Evolutionary conservation across 495 filamentous ascomycete genomes (phyloP), one percentile per base, ranked within the genome.

Genomic region (Talaromyces proteolyticus): DNA sequence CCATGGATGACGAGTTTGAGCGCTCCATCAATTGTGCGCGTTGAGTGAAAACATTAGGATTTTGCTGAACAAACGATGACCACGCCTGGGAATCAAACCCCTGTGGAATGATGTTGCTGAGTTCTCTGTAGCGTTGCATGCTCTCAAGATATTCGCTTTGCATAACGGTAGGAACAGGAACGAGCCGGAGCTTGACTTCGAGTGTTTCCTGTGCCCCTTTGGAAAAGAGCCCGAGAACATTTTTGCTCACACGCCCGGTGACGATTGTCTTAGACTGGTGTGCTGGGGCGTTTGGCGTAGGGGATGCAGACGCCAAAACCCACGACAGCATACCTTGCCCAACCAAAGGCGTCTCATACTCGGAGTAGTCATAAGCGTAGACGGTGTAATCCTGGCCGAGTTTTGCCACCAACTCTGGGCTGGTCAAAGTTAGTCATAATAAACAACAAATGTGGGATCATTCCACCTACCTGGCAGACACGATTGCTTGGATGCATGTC

Each of bases 281-380:
- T 48, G 75, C 78, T 26, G 75, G 76, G 38, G 72, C 76, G 51
- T 73, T 73, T 20, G 73, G 76, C 34, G 70, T 79, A 10, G 78
- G 70, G 29, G 76, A 76, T 6, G 79, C 62, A 10, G 78, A 80
- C 25, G 84, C 82, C 44, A 98, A 75, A 25, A 84, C 84, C 81
- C 86, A 86, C 50, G 93, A 97, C 19, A 98, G 77, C 87, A 97
- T 88, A 49, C 93, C 93, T 64, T 96, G 94, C 16, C 93, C 93
- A 10, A 96, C 92, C 50, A 96, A 78, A 42, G 93, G 93, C 5
- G 84, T 87, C 54, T 95, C 91, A 50, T 87, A 86, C 67, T 98
- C 93, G 6, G 93, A 97, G 66, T 90, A 97, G 60, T 98, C 93
- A 68, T 88, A 91, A 18, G 93, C 92, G 67, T 98, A 98, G 49